Conservation (phyloP, 2,329 filamentous ascomycete genomes). For the Paraconiothyrium brasiliense region DNA sequence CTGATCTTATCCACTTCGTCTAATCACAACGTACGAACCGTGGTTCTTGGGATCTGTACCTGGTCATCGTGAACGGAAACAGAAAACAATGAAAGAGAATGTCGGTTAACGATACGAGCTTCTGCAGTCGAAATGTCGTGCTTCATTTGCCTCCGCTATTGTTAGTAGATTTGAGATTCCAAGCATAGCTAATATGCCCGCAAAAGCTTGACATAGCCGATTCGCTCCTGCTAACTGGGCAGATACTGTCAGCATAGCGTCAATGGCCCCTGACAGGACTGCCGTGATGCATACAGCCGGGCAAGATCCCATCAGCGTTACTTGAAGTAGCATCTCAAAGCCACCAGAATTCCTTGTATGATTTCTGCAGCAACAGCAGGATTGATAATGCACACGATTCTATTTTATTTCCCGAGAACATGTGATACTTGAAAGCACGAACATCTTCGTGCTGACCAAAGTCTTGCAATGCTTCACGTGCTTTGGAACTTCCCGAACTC, state of each 20-base stretch:
- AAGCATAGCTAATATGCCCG: neutral
- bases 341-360: neutral
- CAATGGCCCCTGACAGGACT: neutral
- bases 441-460: neutral
- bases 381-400: neutral
- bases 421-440: too few relatives aligned
- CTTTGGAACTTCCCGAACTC: neutral
- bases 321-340: neutral
- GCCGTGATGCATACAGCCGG: neutral
- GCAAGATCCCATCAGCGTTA: neutral
- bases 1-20: slow-evolving; percentile 6
- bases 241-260: neutral
- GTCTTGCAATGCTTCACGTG: neutral
- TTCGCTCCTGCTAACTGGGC: neutral
- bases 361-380: neutral
- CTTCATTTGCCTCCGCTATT: neutral
- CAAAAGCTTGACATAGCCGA: neutral
- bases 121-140: neutral
- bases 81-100: neutral
- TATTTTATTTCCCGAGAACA: neutral
- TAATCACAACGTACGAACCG: neutral
- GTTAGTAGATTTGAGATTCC: neutral
- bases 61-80: neutral
- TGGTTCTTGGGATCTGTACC: neutral
- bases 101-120: neutral